Evolutionary conservation across 176 grass and related monocot species (phyloP), one percentile per base, ranked within the genome.

Genomic region (Leersia perrieri): DNA sequence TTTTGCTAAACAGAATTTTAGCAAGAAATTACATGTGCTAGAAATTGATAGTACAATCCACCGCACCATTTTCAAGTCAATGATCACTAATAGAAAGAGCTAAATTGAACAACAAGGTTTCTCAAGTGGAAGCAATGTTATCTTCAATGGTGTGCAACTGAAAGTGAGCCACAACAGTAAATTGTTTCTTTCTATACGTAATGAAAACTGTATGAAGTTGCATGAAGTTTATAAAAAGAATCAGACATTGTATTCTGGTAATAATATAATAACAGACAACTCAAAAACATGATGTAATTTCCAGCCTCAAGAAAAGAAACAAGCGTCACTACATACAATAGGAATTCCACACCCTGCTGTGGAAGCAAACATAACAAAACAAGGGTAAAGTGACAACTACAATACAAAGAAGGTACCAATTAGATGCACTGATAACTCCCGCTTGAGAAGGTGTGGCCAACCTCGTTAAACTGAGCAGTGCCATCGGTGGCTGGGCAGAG

Each of bases 341-440:
- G 76, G 79, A 70, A 74, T 40, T 80, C 62, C 61, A 70, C 64
- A 76, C 42, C 83, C 78, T 70, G 34, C 25, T 79, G 75, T 75
- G 78, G 77, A 81, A 91, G 63, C 40, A 91, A 91, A 70, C 30
- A 44, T 27, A 58, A 31, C 28, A 44, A 77, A 88, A 45, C 68
- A 85, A 31, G 0, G 34, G 49, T 32, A 53, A 78, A 22, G 29
- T 75, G 47, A 66, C 35, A 67, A 60, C 76, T 72, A 67, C 27
- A 82, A 49, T 81, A 58, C 80, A 91, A 65, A 84, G 68, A 70
- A 74, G 53, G 39, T 84, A 83, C 81, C 65, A 80, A 86, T 98
- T 87, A 99, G 82, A 84, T 85, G 81, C 89, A 99, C 64, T 80
- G 82, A 63, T 96, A 99, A 82, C 68, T 93, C 68, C 97, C 97